Evolutionary conservation across 148 eudicot species (phyloP).

Genomic region (Nepenthes mirabilis): DNA sequence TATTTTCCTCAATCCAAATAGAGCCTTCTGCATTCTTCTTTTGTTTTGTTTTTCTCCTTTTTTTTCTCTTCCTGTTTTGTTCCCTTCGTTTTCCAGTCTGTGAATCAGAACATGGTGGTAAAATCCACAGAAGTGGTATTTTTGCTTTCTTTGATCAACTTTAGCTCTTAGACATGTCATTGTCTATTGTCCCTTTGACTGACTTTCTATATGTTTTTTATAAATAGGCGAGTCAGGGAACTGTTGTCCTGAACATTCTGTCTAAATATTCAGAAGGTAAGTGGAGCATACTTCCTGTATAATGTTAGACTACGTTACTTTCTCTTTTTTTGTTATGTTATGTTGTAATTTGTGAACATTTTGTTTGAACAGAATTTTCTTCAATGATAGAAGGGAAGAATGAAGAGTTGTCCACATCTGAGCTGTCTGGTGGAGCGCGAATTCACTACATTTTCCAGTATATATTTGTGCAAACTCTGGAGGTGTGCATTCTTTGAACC

Average conservation of each 20-base stretch:
- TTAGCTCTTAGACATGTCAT: not conserved
- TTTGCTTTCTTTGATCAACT: not conserved
- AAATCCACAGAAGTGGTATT: not conserved
- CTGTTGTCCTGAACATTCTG: constrained; percentile 15
- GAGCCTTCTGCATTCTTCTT: too few species aligned
- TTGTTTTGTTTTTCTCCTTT: too few species aligned
- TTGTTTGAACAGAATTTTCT: constrained; percentile 18
- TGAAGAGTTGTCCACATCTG: constrained; percentile 27
- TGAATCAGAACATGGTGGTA: too few species aligned
- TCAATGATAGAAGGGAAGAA: constrained; percentile 38
- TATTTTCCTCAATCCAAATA: too few species aligned
- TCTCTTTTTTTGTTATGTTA: not conserved
- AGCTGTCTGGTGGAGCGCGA: constrained; percentile 39
- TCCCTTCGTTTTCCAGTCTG: too few species aligned
- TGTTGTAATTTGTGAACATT: constrained; percentile 1
- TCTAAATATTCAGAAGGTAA: constrained; percentile 25
- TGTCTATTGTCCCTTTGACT: not conserved
- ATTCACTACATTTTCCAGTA: constrained; percentile 39
- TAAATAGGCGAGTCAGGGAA: constrained; percentile 19
- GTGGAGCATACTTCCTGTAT: not conserved
- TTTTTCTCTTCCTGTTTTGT: too few species aligned
- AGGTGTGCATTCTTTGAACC: constrained; percentile 19
- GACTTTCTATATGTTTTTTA: not conserved
- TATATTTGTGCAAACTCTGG: constrained; percentile 30
- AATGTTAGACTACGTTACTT: not conserved